These are phyloP conservation scores for Davidsoniella eucalypti DNA, from an alignment of 2,329 filamentous ascomycete genomes.

Conservation along the genomic window DNA sequence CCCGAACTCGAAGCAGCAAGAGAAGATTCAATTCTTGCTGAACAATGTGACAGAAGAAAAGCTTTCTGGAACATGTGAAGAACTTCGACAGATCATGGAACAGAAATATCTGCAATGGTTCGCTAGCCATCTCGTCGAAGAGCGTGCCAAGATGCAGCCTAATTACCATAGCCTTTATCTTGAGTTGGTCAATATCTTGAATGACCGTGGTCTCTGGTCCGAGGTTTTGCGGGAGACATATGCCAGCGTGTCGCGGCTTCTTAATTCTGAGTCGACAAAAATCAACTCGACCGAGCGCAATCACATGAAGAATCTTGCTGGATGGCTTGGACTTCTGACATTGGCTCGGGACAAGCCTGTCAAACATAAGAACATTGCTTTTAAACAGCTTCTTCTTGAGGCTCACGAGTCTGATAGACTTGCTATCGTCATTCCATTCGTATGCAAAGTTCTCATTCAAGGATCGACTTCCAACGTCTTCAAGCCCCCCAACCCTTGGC, in stretches of 20 bases:
- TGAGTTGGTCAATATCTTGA: conserved; percentile 69
- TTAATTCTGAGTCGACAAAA: conserved; percentile 80
- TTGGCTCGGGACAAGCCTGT: conserved; percentile 89
- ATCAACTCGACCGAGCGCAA: conserved; percentile 69
- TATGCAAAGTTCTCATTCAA: conserved; percentile 86
- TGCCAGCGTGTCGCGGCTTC: conserved; percentile 64
- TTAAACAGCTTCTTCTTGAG: conserved; percentile 88
- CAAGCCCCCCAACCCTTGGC: conserved; percentile 87
- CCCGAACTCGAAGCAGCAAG: conserved; percentile 69
- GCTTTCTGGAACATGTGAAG: conserved; percentile 64
- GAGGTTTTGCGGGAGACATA: conserved; percentile 92
- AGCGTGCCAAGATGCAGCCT: conserved; percentile 90
- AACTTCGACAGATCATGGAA: conserved; percentile 63
- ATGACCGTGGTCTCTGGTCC: conserved; percentile 62
- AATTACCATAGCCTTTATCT: conserved; percentile 93
- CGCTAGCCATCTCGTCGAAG: conserved; percentile 82
- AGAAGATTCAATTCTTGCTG: conserved; percentile 85
- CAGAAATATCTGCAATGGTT: conserved; percentile 90
- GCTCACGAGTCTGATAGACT: conserved; percentile 85
- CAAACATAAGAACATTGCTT: conserved; percentile 90
- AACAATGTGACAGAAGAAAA: conserved; percentile 94
- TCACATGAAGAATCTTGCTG: conserved; percentile 82
- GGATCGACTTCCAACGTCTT: conserved; percentile 77
- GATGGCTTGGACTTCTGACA: conserved; percentile 85
- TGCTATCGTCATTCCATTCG: conserved; percentile 87